Conservation (phyloP, 768 basidiomycete species). For the Tremella yokohamensis region DNA sequence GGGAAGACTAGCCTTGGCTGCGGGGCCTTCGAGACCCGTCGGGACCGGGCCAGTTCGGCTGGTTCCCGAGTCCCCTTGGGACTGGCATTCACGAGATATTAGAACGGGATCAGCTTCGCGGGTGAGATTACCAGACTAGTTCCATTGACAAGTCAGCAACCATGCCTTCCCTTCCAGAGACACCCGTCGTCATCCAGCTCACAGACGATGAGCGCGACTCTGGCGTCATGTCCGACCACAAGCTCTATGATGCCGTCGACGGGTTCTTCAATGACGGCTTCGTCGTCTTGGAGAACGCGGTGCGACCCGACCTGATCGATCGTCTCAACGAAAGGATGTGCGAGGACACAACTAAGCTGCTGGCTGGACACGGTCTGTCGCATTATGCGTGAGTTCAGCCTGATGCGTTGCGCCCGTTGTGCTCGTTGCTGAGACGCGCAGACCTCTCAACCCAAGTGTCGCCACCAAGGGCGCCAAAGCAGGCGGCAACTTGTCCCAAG, state of each 20-base stretch:
- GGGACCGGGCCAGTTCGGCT: no score
- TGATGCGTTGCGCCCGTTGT: constrained; percentile 8
- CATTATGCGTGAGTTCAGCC: constrained; percentile 4
- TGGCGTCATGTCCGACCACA: not conserved
- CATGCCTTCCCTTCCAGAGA: not conserved
- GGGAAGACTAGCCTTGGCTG: no score
- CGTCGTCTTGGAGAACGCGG: constrained; percentile 13
- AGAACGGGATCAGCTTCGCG: no score
- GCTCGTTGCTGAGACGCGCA: not conserved
- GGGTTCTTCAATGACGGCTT: constrained; percentile 7
- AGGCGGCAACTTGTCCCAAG: constrained; percentile 13
- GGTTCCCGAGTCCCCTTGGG: no score
- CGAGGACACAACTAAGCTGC: constrained; percentile 8
- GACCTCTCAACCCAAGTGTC: constrained; percentile 5
- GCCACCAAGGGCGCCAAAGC: constrained; percentile 4
- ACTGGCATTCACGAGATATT: no score
- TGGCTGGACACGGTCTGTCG: not conserved
- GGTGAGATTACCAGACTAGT: no score
- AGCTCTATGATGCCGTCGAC: constrained; percentile 2
- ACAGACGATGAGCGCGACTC: constrained; percentile 5
- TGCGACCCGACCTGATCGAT: constrained; percentile 6
- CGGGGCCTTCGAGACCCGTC: no score
- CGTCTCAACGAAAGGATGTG: constrained; percentile 12
- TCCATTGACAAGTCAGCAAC: not conserved
- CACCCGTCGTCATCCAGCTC: constrained; percentile 1